These are phyloP conservation scores for Aspergillus funiculosus DNA, from an alignment of 495 filamentous ascomycete species.

Conservation along the genomic window DNA sequence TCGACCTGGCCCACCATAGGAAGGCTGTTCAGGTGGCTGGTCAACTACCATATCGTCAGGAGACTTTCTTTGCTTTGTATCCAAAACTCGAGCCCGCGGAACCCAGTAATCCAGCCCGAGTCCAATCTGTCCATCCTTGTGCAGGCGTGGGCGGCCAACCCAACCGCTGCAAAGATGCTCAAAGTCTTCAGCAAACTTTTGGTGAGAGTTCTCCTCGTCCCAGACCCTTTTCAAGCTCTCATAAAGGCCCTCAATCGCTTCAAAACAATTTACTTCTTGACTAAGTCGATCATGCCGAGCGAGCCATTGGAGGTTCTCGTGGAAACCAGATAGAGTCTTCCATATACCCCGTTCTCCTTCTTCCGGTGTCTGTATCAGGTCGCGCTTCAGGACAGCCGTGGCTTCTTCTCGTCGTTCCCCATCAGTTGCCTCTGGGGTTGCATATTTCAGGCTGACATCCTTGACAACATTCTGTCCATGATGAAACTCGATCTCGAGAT, in stretches of 20 bases:
- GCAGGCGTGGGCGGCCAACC: slow-evolving; percentile 74
- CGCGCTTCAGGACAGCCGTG: slow-evolving; percentile 46
- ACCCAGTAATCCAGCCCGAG: slow-evolving; percentile 85
- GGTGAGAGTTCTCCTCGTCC: slow-evolving; percentile 44
- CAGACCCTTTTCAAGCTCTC: slow-evolving; percentile 58
- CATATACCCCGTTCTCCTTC: slow-evolving; percentile 38
- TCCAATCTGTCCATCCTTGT: slow-evolving; percentile 64
- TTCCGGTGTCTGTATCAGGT: slow-evolving; percentile 39
- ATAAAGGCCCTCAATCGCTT: slow-evolving; percentile 79
- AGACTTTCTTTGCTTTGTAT: slow-evolving; percentile 32
- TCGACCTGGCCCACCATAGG: slow-evolving; percentile 19
- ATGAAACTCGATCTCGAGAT: slow-evolving; percentile 48
- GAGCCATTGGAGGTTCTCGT: slow-evolving; percentile 72
- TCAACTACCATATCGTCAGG: slow-evolving; percentile 37
- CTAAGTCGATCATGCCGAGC: slow-evolving; percentile 76
- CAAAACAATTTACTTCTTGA: slow-evolving; percentile 77
- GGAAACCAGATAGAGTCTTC: slow-evolving; percentile 64
- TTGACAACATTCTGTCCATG: slow-evolving; percentile 41
- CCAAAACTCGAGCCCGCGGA: slow-evolving; percentile 48
- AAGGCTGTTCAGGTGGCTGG: slow-evolving; percentile 17
- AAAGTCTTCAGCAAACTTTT: slow-evolving; percentile 41
- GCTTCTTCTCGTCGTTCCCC: slow-evolving; percentile 41
- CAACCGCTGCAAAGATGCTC: slow-evolving; percentile 44
- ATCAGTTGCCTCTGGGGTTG: slow-evolving; percentile 39
- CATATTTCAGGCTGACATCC: slow-evolving; percentile 42